Evolutionary conservation across 345 rosid genomes (phyloP).

Genomic region (Cardamine resedifolia): DNA sequence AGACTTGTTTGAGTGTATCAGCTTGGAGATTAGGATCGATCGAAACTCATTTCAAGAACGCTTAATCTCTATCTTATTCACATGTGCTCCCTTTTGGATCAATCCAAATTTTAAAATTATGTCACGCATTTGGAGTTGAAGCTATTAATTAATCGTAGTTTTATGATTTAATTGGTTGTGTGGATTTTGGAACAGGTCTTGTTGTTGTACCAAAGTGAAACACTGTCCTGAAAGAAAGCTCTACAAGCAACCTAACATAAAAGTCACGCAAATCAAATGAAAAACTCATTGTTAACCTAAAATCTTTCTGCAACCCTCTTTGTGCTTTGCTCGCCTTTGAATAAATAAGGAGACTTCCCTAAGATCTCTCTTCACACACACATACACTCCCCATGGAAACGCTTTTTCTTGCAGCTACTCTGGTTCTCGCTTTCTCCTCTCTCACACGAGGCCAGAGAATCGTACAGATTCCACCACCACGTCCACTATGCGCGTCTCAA

Average conservation of each 20-base stretch:
- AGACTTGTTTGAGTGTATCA: neutral
- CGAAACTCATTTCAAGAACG: neutral
- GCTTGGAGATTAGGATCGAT: neutral
- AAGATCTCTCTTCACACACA: conserved; percentile 16
- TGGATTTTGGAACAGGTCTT: conserved; percentile 15
- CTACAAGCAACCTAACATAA: conserved; percentile 33
- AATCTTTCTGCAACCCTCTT: conserved; percentile 27
- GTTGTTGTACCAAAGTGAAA: conserved; percentile 24
- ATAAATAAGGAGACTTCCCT: conserved; percentile 27
- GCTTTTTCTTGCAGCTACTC: conserved; percentile 20
- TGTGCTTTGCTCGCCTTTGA: conserved; percentile 16
- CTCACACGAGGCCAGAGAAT: conserved; percentile 31
- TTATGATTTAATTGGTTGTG: neutral
- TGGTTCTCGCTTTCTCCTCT: conserved; percentile 1
- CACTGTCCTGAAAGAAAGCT: conserved; percentile 29
- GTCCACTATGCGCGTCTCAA: conserved; percentile 71
- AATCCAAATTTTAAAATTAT: neutral
- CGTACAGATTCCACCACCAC: conserved; percentile 39
- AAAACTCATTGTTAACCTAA: conserved; percentile 23
- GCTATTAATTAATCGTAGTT: neutral
- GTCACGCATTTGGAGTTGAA: conserved; percentile 25
- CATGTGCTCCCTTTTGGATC: neutral
- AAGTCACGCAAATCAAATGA: conserved; percentile 31
- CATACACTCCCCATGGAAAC: conserved; percentile 28
- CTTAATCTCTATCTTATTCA: neutral